A percentile compares a stretch with the other conserved stretches of the same genome.
Evolutionary conservation across 495 filamentous ascomycete genomes (phyloP).

Genomic region (Evernia prunastri): DNA sequence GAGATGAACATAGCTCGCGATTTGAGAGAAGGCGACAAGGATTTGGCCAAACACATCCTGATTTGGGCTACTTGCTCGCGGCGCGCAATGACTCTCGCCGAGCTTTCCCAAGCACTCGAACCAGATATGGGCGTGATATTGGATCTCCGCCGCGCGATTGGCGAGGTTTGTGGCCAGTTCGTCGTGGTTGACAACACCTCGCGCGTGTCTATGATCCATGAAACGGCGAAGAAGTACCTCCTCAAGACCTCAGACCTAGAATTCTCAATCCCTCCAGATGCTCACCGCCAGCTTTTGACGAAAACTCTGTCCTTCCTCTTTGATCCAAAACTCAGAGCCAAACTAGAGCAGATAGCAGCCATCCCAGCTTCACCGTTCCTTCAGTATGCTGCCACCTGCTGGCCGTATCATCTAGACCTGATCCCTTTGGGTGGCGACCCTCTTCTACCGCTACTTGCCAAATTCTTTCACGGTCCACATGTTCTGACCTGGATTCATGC

Average conservation of each 20-base stretch:
- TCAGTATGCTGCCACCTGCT: constrained; percentile 16
- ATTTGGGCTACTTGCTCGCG: constrained; percentile 31
- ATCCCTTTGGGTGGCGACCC: neutral
- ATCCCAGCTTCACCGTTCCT: constrained; percentile 5
- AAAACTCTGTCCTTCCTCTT: constrained; percentile 17
- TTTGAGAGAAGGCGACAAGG: constrained; percentile 14
- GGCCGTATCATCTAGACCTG: constrained; percentile 17
- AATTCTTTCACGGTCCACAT: constrained; percentile 21
- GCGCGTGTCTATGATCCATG: constrained; percentile 32
- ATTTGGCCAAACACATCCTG: constrained; percentile 30
- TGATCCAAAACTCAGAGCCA: constrained; percentile 5
- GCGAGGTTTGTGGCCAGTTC: constrained; percentile 33
- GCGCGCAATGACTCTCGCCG: constrained; percentile 29
- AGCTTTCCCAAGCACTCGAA: constrained; percentile 32
- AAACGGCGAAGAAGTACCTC: constrained; percentile 33
- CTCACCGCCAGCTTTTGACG: constrained; percentile 16
- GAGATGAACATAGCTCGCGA: constrained; percentile 16
- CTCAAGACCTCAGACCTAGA: constrained; percentile 12
- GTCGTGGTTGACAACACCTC: constrained; percentile 27
- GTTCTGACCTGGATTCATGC: constrained; percentile 30
- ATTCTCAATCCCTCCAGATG: constrained; percentile 10
- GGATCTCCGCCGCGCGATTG: constrained; percentile 29
- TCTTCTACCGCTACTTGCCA: constrained; percentile 12
- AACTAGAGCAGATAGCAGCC: neutral
- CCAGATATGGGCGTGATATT: constrained; percentile 28